phyloP scores from a whole-genome alignment of 148 eudicot genomes.

The Dysphania ambrosioides region DNA sequence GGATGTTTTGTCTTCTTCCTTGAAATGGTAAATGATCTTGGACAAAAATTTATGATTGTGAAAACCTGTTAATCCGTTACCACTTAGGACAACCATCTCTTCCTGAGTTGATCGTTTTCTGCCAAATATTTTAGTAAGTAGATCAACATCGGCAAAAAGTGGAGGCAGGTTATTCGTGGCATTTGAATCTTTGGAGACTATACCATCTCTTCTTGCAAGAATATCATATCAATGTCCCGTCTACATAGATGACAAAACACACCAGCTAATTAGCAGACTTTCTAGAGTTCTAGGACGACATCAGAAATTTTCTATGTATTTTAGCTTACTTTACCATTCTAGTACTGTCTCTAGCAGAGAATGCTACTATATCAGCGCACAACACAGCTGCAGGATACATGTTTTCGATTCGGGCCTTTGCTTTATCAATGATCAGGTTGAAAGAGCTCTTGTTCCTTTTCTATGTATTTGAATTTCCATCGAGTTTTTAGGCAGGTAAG shows the following conservation, averaged over 20 bases:
- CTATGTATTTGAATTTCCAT: too few relatives aligned
- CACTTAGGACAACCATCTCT: slow-evolving; percentile 83
- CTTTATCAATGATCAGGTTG: slow-evolving; percentile 75
- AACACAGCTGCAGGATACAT: slow-evolving; percentile 61
- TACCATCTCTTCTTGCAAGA: slow-evolving; percentile 70
- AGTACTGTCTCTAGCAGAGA: slow-evolving; percentile 72
- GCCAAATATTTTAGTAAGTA: slow-evolving; percentile 56
- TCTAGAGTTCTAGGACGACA: neutral
- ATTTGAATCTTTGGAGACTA: slow-evolving; percentile 47
- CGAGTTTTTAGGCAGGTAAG: too few relatives aligned
- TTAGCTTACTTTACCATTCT: slow-evolving; percentile 53
- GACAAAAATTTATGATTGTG: too few relatives aligned
- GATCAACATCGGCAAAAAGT: slow-evolving; percentile 37
- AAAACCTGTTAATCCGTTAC: slow-evolving; percentile 26
- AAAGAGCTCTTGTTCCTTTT: too few relatives aligned
- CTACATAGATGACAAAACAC: slow-evolving; percentile 29
- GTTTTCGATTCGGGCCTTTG: slow-evolving; percentile 61
- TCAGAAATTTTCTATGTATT: neutral
- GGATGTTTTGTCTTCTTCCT: too few relatives aligned
- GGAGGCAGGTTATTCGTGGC: slow-evolving; percentile 47
- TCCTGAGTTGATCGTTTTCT: slow-evolving; percentile 67
- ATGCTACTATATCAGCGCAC: slow-evolving; percentile 89
- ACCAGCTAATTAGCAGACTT: neutral
- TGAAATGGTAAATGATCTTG: too few relatives aligned
- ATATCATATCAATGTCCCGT: slow-evolving; percentile 69